Conservation (phyloP, 2,329 filamentous ascomycete species). For the Xylaria sp. region DNA sequence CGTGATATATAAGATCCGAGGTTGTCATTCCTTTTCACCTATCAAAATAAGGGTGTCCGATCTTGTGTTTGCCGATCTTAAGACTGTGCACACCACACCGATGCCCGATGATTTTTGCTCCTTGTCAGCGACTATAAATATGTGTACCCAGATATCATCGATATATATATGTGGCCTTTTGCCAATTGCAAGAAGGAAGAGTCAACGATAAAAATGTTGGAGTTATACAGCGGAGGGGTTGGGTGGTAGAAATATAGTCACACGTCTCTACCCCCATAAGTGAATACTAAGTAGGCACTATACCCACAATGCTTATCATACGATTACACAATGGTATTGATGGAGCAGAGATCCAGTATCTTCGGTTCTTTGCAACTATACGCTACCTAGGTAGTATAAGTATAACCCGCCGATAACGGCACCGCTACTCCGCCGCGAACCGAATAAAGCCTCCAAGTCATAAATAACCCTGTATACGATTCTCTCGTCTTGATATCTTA, state of each 20-base stretch:
- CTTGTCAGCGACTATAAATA: background rate
- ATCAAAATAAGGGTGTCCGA: background rate
- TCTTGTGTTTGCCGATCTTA: background rate
- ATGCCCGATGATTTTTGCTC: background rate
- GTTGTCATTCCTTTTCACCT: background rate
- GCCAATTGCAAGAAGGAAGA: background rate
- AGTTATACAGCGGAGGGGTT: background rate
- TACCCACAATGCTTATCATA: slow-evolving; percentile 16
- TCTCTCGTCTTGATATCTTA: background rate
- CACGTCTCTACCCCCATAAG: background rate
- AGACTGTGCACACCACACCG: background rate
- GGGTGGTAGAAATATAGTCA: background rate
- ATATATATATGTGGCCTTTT: background rate
- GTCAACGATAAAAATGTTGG: background rate
- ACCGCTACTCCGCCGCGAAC: background rate
- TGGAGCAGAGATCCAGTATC: background rate
- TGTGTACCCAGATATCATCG: background rate
- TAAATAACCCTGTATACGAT: background rate
- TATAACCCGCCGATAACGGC: slow-evolving; percentile 22
- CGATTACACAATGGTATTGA: slow-evolving; percentile 1
- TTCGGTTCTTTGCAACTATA: background rate
- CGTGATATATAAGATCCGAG: background rate
- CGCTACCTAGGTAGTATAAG: slow-evolving; percentile 4
- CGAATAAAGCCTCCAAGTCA: background rate
- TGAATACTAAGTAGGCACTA: background rate